Percentiles rank a stretch among this genome's conserved stretches.
Evolutionary conservation across 73 alveolate species (phyloP).

Genomic region (Paramecium primaurelia): DNA sequence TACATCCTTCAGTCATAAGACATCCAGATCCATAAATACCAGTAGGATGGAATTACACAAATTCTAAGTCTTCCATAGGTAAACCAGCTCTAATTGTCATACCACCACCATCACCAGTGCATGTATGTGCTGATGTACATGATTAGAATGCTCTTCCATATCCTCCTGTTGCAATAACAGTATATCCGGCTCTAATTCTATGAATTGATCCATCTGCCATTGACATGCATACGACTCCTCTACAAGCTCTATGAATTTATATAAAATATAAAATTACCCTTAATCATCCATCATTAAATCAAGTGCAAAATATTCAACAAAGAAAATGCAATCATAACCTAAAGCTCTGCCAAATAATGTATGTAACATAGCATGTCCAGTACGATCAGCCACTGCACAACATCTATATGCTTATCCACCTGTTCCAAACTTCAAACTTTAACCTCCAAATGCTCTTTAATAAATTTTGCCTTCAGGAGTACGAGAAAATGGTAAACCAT

Average conservation of each 20-base stretch:
- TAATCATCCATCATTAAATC: slow-evolving; percentile 89
- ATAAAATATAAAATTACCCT: slow-evolving; percentile 26
- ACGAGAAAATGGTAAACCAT: slow-evolving; percentile 95
- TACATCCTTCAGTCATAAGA: slow-evolving; percentile 97
- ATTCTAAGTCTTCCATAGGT: slow-evolving; percentile 90
- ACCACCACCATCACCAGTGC: slow-evolving; percentile 96
- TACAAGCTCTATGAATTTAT: slow-evolving; percentile 62
- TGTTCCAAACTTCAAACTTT: slow-evolving; percentile 85
- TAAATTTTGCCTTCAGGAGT: slow-evolving; percentile 95
- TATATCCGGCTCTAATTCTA: slow-evolving; percentile 85
- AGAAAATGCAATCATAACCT: slow-evolving; percentile 90
- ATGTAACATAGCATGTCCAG: slow-evolving; percentile 96
- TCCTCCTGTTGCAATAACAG: slow-evolving; percentile 63
- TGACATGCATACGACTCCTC: slow-evolving; percentile 78
- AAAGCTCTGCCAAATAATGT: slow-evolving; percentile 93
- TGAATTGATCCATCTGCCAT: slow-evolving; percentile 91
- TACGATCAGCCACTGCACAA: slow-evolving; percentile 96
- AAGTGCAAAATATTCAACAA: slow-evolving; percentile 93
- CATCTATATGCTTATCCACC: slow-evolving; percentile 80
- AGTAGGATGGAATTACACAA: slow-evolving; percentile 97
- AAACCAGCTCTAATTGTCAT: slow-evolving; percentile 90
- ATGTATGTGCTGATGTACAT: slow-evolving; percentile 97
- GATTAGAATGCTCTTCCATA: slow-evolving; percentile 47
- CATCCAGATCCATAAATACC: slow-evolving; percentile 96
- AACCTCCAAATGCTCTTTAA: slow-evolving; percentile 97